Base-by-base conservation (phyloP, 163 green algal genomes). In the Scenedesmus sp. region DNA sequence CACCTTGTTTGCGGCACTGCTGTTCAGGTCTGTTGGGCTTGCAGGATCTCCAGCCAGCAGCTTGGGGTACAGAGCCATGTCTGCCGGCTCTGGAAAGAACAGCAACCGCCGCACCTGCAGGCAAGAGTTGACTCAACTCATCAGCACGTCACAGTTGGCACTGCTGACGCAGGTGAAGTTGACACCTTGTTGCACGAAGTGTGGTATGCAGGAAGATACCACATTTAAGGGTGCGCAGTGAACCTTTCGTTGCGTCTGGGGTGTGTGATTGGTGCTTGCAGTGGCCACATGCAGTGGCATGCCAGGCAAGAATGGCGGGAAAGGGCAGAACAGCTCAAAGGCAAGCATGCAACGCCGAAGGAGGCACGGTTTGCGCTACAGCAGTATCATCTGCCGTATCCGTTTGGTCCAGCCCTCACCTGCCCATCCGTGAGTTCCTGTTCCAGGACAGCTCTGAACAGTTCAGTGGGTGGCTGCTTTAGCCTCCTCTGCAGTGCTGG, bases 41-140 rank as follows among this genome's bases (percentile, higher is more conserved):
- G 81, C 35, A 2, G 94, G 91, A 30, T 92, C 78, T 30, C 82
- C 90, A 26, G 78, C 76, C 9, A 96, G 76, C n/a, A 96, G 91
- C 3, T 68, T 9, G 18, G 91, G 92, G 80, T 96, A 96, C 49
- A 94, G 68, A 10, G 26, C 18, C 91, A 95, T 94, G 68, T 94
- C 93, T 56, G 92, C 87, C 24, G 92, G 79, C 15, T 35, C 42
- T 0, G 94, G 94, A 13, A 46, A 81, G 84, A 94, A 95, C 46
- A 96, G 87, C 76, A 96, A 53, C 73, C 92, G 88, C 0, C 91
- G 88, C 10, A 91, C 93, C 91, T 95, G 87, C 37, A 44, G 33
- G 73, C 35, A 51, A 2, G n/a, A 12, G 15, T 46, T 12, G 16
- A n/a, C 70, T 80, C 12, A 7, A 15, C 22, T 7, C 22, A 33